Evolutionary conservation across 2,329 filamentous ascomycete species (phyloP).

Genomic region (Emmonsiellopsis sp.): DNA sequence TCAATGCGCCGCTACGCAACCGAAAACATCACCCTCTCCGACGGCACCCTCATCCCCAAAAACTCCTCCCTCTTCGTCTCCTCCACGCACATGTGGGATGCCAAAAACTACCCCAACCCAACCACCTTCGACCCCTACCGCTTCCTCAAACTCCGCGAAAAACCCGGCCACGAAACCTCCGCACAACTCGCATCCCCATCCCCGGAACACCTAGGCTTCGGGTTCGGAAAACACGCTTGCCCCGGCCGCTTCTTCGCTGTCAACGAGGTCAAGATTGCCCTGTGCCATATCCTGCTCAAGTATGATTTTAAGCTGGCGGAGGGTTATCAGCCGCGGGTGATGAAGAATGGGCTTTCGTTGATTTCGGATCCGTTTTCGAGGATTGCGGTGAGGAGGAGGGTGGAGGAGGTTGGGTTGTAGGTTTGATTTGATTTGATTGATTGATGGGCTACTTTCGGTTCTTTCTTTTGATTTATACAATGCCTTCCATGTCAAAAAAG

Average conservation of each 20-base stretch:
- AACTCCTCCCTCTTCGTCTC: conserved; percentile 11
- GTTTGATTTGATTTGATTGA: too few relatives aligned
- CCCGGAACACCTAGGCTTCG: conserved; percentile 17
- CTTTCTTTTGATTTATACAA: too few relatives aligned
- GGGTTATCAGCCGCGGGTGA: conserved; percentile 5
- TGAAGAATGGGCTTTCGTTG: neutral
- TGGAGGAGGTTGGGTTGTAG: neutral
- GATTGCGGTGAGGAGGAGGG: neutral
- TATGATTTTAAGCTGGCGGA: conserved; percentile 24
- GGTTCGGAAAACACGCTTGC: conserved; percentile 23
- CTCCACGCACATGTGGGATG: conserved; percentile 10
- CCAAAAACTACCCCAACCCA: conserved; percentile 11
- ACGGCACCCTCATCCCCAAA: conserved; percentile 12
- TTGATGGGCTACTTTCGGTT: too few relatives aligned
- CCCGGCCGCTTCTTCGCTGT: conserved; percentile 27
- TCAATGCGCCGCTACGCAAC: conserved; percentile 9
- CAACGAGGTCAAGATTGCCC: conserved; percentile 24
- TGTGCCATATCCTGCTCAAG: conserved; percentile 24
- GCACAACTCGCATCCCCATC: conserved; percentile 9
- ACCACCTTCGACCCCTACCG: conserved; percentile 12
- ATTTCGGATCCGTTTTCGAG: neutral
- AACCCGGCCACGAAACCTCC: conserved; percentile 5
- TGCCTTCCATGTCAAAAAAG: too few relatives aligned
- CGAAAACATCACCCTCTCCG: conserved; percentile 9
- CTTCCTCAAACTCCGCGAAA: conserved; percentile 10